A percentile compares a stretch with the other conserved stretches of the same genome.
These are phyloP conservation scores for Pythium folliculosum DNA, from an alignment of 352 stramenopile species.

Conservation along the genomic window DNA sequence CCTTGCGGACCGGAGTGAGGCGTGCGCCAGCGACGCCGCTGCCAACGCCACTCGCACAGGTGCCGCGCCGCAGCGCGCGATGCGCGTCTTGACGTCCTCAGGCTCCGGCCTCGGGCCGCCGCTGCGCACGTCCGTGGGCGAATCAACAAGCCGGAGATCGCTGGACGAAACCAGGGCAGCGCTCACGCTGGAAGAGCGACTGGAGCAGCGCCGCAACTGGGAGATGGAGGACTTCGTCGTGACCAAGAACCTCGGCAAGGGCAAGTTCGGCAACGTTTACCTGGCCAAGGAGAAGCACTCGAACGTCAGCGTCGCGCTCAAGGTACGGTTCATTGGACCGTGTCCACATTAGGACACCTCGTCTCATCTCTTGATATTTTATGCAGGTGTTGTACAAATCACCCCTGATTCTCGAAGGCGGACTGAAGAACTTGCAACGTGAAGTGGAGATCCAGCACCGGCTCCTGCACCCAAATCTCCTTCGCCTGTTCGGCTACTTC, in stretches of 20 bases:
- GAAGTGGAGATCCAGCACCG: slow-evolving; percentile 86
- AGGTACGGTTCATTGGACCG: slow-evolving; percentile 41
- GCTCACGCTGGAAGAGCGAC: slow-evolving; percentile 47
- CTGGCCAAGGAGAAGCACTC: slow-evolving; percentile 70
- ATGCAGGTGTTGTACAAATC: slow-evolving; percentile 76
- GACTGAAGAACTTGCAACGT: slow-evolving; percentile 65
- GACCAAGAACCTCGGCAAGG: slow-evolving; percentile 79
- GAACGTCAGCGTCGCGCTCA: slow-evolving; percentile 72
- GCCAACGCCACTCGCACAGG: background rate
- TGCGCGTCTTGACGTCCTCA: slow-evolving; percentile 26
- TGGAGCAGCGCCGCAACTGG: slow-evolving; percentile 62
- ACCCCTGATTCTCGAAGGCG: slow-evolving; percentile 54
- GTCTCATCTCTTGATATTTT: background rate
- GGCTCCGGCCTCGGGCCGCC: slow-evolving; percentile 19
- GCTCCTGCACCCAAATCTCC: slow-evolving; percentile 73
- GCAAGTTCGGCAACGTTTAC: slow-evolving; percentile 89
- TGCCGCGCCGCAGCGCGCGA: slow-evolving; percentile 38
- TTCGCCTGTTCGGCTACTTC: slow-evolving; percentile 83
- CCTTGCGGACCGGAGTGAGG: background rate
- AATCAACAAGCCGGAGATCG: slow-evolving; percentile 35
- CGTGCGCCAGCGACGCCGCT: background rate
- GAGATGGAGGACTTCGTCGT: slow-evolving; percentile 78
- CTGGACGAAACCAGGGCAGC: slow-evolving; percentile 43
- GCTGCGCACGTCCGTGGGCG: slow-evolving; percentile 28
- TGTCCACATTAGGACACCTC: no score